These are phyloP conservation scores for Lachnum nothofagi DNA, from an alignment of 2,329 filamentous ascomycete species.

Conservation along the genomic window DNA sequence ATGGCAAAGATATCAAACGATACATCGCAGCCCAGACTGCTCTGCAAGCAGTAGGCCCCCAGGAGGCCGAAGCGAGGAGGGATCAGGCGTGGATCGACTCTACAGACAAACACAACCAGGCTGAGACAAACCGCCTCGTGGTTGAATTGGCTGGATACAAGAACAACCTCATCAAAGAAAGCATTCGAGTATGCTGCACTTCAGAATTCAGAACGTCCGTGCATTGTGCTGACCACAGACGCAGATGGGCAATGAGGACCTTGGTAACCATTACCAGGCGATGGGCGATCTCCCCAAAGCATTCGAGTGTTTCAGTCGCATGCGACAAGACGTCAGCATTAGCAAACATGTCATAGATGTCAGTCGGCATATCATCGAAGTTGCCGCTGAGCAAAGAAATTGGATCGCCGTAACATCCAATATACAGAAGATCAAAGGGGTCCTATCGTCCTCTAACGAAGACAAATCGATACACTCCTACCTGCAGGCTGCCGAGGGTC, in stretches of 20 bases:
- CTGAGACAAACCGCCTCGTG: conserved; percentile 72
- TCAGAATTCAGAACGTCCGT: neutral
- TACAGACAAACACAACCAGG: conserved; percentile 60
- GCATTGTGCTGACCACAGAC: neutral
- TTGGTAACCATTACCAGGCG: conserved; percentile 75
- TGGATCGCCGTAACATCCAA: conserved; percentile 65
- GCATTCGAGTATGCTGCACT: conserved; percentile 66
- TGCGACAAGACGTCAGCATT: conserved; percentile 86
- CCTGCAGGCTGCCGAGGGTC: conserved; percentile 52
- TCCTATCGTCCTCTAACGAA: conserved; percentile 38
- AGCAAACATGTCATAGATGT: conserved; percentile 80
- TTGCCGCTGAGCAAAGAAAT: conserved; percentile 70
- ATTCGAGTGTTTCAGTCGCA: conserved; percentile 72
- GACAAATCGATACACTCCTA: conserved; percentile 47
- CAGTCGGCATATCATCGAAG: conserved; percentile 69
- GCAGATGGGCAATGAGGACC: conserved; percentile 90
- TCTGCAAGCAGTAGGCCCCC: conserved; percentile 58
- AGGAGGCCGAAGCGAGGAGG: conserved; percentile 60
- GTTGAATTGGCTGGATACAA: conserved; percentile 85
- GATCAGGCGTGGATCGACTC: conserved; percentile 73
- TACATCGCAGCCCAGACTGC: conserved; percentile 67
- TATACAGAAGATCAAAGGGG: conserved; percentile 60
- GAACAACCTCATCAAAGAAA: conserved; percentile 96
- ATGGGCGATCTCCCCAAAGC: conserved; percentile 71
- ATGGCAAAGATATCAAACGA: conserved; percentile 63